A percentile compares a stretch with the other conserved stretches of the same genome.
Conservation (phyloP, 441 rosid species). For the Erodium texanum region DNA sequence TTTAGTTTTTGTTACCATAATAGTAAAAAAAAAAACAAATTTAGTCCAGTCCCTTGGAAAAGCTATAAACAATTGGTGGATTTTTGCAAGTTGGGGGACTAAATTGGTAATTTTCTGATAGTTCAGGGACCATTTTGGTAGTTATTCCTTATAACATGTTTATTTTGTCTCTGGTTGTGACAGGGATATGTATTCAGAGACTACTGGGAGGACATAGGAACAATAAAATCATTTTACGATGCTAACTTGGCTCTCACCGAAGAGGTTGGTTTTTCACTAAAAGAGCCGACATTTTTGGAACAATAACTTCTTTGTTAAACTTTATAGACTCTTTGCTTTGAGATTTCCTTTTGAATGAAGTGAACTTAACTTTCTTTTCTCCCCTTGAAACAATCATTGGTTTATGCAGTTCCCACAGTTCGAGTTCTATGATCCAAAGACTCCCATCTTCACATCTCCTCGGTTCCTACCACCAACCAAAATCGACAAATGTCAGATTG, state of each 20-base stretch:
- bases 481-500: slow-evolving; percentile 69
- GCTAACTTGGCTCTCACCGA: slow-evolving; percentile 84
- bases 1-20: too few species aligned
- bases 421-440: slow-evolving; percentile 73
- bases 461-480: slow-evolving; percentile 78
- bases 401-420: slow-evolving; percentile 56
- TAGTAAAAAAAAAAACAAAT: neutral
- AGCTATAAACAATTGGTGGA: neutral
- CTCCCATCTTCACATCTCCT: slow-evolving; percentile 86
- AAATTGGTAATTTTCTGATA: neutral
- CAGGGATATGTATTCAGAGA: slow-evolving; percentile 73
- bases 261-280: slow-evolving; percentile 40
- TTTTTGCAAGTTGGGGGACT: neutral
- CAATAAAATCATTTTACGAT: slow-evolving; percentile 70
- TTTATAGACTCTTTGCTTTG: neutral
- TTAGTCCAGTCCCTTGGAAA: neutral
- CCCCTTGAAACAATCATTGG: neutral
- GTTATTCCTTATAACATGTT: neutral
- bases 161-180: neutral
- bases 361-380: neutral
- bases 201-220: slow-evolving; percentile 96
- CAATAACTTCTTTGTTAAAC: neutral
- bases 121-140: neutral
- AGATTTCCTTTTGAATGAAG: too few species aligned
- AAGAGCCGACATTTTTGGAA: neutral